Base-by-base conservation (phyloP, 257 asterid genomes). In the Perilla frutescens region DNA sequence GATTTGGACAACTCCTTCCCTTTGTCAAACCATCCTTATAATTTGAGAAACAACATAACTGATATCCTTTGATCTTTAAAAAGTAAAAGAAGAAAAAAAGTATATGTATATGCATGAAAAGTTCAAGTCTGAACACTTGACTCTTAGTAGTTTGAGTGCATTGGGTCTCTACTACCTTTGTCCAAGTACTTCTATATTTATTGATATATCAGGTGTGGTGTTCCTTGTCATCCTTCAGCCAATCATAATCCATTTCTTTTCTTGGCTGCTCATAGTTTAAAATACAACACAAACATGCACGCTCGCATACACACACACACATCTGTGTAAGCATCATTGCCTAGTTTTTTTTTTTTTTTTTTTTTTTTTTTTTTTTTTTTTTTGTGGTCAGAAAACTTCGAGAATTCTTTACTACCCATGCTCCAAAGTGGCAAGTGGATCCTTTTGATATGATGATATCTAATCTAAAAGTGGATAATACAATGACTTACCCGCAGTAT, bases 401-500 rank as follows among this genome's bases (percentile, higher is more conserved):
- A 47, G 37, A 37, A 12, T 53, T 54, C 6, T 53, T 62, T 62
- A 56, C 63, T 57, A 10, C 55, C 57, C n/a, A 41, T 57, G 50
- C 51, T 29, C 20, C 56, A 55, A 26, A 43, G 40, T 9, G 49
- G 11, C 7, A 41, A 56, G 15, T 63, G 50, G 44, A 14, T 70
- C 10, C 45, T 13, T 53, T 13, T 71, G 31, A 45, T n/a, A n/a
- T n/a, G n/a, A n/a, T n/a, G n/a, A n/a, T 6, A 57, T 58, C 43
- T 3, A 45, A 72, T n/a, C 62, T 68, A 73, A 79, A 62, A 82
- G 70, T 56, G 41, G 66, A 70, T 41, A 20, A 66, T 15, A 60
- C 62, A 49, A 14, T 44, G 51, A 74, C 80, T 69, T 65, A 94
- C 99, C 91, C 67, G 95, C 86, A 71, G 77, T 82, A 79, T 88